Evolutionary conservation across 1,139 yeast species (phyloP).

Genomic region (Saccharomycopsis hybrid): DNA sequence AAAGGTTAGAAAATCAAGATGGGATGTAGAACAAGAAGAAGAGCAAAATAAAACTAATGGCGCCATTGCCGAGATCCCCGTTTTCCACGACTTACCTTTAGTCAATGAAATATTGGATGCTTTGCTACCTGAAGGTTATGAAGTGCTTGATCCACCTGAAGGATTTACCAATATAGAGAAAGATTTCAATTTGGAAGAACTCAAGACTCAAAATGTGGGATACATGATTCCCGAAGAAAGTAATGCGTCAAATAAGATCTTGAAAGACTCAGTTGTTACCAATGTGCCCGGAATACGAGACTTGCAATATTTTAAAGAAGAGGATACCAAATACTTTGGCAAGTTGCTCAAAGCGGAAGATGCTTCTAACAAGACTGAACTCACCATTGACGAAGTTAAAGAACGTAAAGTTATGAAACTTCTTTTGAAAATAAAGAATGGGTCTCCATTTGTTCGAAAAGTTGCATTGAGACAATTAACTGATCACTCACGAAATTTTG

Average conservation of each 20-base stretch:
- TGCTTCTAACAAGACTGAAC: slow-evolving; percentile 26
- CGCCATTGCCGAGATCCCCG: slow-evolving; percentile 33
- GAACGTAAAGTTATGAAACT: slow-evolving; percentile 60
- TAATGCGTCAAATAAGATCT: slow-evolving; percentile 25
- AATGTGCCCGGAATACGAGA: slow-evolving; percentile 62
- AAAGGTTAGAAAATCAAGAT: too few relatives aligned
- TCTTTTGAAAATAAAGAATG: slow-evolving; percentile 70
- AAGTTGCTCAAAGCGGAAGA: slow-evolving; percentile 40
- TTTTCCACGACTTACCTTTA: slow-evolving; percentile 40
- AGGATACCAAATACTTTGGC: slow-evolving; percentile 70
- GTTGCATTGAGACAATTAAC: slow-evolving; percentile 63
- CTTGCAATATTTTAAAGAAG: slow-evolving; percentile 60
- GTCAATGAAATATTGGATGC: slow-evolving; percentile 45
- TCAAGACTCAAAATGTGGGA: slow-evolving; percentile 23
- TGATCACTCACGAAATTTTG: slow-evolving; percentile 57
- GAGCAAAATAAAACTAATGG: slow-evolving; percentile 22
- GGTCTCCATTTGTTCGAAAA: slow-evolving; percentile 61
- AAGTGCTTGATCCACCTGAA: slow-evolving; percentile 41
- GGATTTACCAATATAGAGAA: slow-evolving; percentile 32
- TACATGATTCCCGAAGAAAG: slow-evolving; percentile 34
- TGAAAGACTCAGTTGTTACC: slow-evolving; percentile 35
- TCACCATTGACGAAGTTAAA: slow-evolving; percentile 47
- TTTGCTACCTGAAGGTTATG: slow-evolving; percentile 51
- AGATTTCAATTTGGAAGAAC: slow-evolving; percentile 31
- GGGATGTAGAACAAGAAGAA: slow-evolving; percentile 23